Evolutionary conservation across 306 rosid genomes (phyloP).

Genomic region (Dalbergia oliveri): DNA sequence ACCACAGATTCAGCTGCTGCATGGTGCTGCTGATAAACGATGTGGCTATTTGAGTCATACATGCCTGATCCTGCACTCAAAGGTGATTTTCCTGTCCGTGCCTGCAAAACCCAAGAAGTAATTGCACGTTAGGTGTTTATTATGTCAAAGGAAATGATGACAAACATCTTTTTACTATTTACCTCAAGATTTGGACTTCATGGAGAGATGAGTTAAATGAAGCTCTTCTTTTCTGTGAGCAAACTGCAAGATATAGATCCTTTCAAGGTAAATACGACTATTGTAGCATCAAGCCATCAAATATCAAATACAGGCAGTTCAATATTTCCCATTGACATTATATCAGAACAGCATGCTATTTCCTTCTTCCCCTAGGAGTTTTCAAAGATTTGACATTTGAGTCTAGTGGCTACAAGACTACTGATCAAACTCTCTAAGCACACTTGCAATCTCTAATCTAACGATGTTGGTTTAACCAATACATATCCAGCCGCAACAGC

Average conservation of each 20-base stretch:
- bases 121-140: conserved; percentile 14
- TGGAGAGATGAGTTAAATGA: conserved; percentile 51
- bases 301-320: conserved; percentile 10
- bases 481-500: conserved; percentile 14
- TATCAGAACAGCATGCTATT: conserved; percentile 17
- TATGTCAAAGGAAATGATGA: background rate
- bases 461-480: background rate
- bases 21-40: conserved; percentile 37
- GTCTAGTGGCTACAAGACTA: background rate
- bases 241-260: conserved; percentile 58
- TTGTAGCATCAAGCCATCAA: conserved; percentile 35
- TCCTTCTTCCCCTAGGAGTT: background rate
- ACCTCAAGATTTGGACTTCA: conserved; percentile 64
- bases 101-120: conserved; percentile 45
- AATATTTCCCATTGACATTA: background rate
- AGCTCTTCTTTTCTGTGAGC: conserved; percentile 63
- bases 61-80: conserved; percentile 37
- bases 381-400: conserved; percentile 2
- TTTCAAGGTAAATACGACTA: conserved; percentile 8
- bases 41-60: conserved; percentile 41
- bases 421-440: no score
- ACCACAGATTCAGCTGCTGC: conserved; percentile 34
- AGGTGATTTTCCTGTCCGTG: conserved; percentile 43
- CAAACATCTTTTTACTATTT: conserved; percentile 32
- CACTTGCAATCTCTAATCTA: no score